phyloP scores from a whole-genome alignment of 140 eudicot species.

The Senecio squalidus region DNA sequence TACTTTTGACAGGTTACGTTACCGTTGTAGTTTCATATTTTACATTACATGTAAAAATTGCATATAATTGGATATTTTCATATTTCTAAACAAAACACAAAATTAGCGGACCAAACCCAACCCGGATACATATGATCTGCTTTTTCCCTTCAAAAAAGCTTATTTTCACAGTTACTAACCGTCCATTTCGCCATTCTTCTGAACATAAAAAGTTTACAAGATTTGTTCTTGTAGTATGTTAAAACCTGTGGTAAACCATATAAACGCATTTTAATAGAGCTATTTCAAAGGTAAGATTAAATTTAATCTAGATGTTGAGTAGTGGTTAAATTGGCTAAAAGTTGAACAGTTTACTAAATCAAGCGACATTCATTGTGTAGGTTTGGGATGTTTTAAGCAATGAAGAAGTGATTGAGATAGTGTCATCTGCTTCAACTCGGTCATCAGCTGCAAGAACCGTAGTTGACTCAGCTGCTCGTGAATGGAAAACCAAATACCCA shows the following conservation, averaged over 20 bases:
- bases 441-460: conserved; percentile 70
- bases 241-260: neutral
- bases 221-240: too few species aligned
- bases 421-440: conserved; percentile 57
- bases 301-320: neutral
- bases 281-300: neutral
- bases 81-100: too few species aligned
- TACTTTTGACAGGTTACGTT: too few species aligned
- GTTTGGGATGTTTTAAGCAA: conserved; percentile 90
- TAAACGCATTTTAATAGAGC: neutral
- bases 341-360: conserved; percentile 19
- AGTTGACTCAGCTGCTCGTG: conserved; percentile 79
- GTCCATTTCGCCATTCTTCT: too few species aligned
- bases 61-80: too few species aligned
- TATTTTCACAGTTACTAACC: too few species aligned
- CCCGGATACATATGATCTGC: too few species aligned
- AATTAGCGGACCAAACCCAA: too few species aligned
- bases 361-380: conserved; percentile 69
- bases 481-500: conserved; percentile 86
- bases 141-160: too few species aligned
- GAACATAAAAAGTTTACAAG: too few species aligned
- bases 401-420: conserved; percentile 75
- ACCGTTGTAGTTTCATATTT: too few species aligned
- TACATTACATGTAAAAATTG: too few species aligned
- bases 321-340: neutral